These are phyloP conservation scores for Exophiala sp. DNA, from an alignment of 2,329 filamentous ascomycete species.

Conservation along the genomic window DNA sequence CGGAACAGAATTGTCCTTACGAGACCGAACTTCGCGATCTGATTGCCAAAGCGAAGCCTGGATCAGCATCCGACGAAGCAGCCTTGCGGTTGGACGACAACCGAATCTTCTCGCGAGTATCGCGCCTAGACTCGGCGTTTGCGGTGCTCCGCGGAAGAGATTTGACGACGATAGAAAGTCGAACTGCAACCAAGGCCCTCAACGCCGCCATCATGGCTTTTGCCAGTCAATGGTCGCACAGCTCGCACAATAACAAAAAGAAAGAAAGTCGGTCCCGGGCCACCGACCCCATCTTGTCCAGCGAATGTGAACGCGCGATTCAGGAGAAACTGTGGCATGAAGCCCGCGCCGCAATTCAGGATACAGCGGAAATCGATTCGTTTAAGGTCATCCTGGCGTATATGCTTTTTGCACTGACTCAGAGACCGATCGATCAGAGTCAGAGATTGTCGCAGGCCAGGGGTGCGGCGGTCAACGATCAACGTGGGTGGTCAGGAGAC, in stretches of 20 bases:
- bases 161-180: slow-evolving; percentile 37
- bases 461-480: too few species aligned
- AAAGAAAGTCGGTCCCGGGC: slow-evolving; percentile 4
- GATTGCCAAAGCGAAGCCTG: slow-evolving; percentile 30
- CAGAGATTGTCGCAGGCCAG: not conserved
- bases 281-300: slow-evolving; percentile 6
- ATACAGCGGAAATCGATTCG: slow-evolving; percentile 39
- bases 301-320: slow-evolving; percentile 32
- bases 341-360: slow-evolving; percentile 37
- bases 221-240: slow-evolving; percentile 38
- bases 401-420: slow-evolving; percentile 44
- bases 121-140: slow-evolving; percentile 38
- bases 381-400: slow-evolving; percentile 43
- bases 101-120: slow-evolving; percentile 42
- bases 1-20: slow-evolving; percentile 32
- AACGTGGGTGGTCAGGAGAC: too few species aligned
- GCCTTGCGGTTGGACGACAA: slow-evolving; percentile 43
- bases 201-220: slow-evolving; percentile 42
- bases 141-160: slow-evolving; percentile 35
- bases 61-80: slow-evolving; percentile 39
- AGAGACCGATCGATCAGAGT: slow-evolving; percentile 34
- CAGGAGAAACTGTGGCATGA: slow-evolving; percentile 41
- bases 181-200: slow-evolving; percentile 37
- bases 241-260: slow-evolving; percentile 18
- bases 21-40: slow-evolving; percentile 23